Conservation (phyloP, 495 filamentous ascomycete genomes). For the Trichoderma erinaceum region DNA sequence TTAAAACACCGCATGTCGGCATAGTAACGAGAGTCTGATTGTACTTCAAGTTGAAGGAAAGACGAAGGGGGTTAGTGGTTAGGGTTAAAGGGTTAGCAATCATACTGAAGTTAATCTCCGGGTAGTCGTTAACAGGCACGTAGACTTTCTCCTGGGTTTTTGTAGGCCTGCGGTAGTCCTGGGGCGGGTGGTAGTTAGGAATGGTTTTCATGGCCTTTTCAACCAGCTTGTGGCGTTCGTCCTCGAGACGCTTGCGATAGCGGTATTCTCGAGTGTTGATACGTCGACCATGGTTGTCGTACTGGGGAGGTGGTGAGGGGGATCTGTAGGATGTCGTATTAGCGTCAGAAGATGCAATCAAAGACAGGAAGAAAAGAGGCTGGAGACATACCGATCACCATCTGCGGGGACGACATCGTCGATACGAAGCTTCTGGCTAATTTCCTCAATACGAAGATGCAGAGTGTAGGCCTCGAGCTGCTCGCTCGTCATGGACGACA, state of each 20-base stretch:
- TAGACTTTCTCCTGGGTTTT: conserved; percentile 99
- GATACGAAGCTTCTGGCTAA: conserved; percentile 96
- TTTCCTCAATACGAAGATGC: conserved; percentile 94
- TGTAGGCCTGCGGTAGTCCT: conserved; percentile 94
- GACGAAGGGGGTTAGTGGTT: conserved; percentile 33
- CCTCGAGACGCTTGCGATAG: conserved; percentile 94
- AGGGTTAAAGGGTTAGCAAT: conserved; percentile 97
- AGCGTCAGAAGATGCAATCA: conserved; percentile 20
- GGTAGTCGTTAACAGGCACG: conserved; percentile 99
- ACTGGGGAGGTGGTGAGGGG: conserved; percentile 90
- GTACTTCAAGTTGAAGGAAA: conserved; percentile 17
- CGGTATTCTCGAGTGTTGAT: conserved; percentile 97
- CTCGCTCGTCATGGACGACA: conserved; percentile 93
- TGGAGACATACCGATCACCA: conserved; percentile 70
- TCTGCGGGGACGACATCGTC: conserved; percentile 95
- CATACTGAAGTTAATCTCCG: conserved; percentile 99
- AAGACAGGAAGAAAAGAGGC: not conserved
- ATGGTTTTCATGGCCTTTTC: conserved; percentile 98
- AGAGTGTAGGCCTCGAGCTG: conserved; percentile 95
- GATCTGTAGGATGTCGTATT: conserved; percentile 52
- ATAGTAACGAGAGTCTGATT: conserved; percentile 26
- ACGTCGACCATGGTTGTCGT: conserved; percentile 97
- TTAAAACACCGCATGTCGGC: conserved; percentile 6
- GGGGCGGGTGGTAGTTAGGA: conserved; percentile 94
- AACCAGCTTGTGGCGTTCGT: conserved; percentile 95